phyloP scores from a whole-genome alignment of 2,329 filamentous ascomycete species.

The Didymella sp. region DNA sequence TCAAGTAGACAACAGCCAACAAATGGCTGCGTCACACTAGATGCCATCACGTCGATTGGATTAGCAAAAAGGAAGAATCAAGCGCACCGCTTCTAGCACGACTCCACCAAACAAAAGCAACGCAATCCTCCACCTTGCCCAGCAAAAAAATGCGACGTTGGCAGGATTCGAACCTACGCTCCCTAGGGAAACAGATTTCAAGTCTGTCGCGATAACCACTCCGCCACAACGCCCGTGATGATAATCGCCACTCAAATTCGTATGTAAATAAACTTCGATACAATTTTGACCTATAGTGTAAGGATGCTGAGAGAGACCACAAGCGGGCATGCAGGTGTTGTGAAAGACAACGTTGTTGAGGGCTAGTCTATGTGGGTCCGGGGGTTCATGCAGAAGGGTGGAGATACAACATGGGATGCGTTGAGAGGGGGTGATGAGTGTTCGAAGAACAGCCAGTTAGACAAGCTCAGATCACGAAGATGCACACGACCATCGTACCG shows the following conservation, averaged over 20 bases:
- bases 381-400: background rate
- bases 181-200: conserved; percentile 50
- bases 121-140: too few species aligned
- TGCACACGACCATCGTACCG: too few species aligned
- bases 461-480: too few species aligned
- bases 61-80: too few species aligned
- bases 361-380: background rate
- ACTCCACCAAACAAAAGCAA: background rate
- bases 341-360: background rate
- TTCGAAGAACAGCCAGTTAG: too few species aligned
- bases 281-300: too few species aligned
- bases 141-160: conserved; percentile 38
- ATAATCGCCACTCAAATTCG: conserved; percentile 2
- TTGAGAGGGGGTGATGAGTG: background rate
- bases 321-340: too few species aligned
- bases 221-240: conserved; percentile 38
- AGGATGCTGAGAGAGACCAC: too few species aligned
- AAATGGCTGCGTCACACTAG: too few species aligned
- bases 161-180: conserved; percentile 48
- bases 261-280: background rate
- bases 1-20: background rate
- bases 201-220: conserved; percentile 51
- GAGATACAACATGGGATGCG: background rate
- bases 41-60: too few species aligned
- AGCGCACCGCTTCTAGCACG: background rate